Evolutionary conservation across 2,329 filamentous ascomycete species (phyloP), one percentile per base, ranked within the genome.

Genomic region (Pseudofabraea citricarpa): DNA sequence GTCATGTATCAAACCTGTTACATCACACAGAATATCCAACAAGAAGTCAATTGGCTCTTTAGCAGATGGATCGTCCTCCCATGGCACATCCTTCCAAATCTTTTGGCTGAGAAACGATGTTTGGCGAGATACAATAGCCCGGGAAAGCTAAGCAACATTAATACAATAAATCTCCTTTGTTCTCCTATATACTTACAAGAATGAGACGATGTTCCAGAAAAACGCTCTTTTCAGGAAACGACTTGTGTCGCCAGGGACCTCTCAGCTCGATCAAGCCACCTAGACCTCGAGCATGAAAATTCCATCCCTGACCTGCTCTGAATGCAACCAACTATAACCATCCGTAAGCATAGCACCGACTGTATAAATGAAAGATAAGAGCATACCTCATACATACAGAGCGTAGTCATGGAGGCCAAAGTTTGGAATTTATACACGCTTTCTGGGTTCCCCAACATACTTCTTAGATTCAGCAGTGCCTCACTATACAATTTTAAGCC

Each of bases 301-400:
- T 36, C 45, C 45, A 47, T 8, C 13, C 41, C 7, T 13, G n/a
- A 5, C 36, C 40, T 5, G 27, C 21, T 18, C 45, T 22, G 4
- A 18, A 23, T 16, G 24, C 21, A 12, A 36, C 24, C n/a, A 47
- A 12, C 45, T 47, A 23, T 9, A 16, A 12, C 20, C 13, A 32
- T 32, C 13, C 15, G 29, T 32, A 5, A n/a, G n/a, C n/a, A n/a
- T n/a, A n/a, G n/a, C n/a, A n/a, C n/a, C n/a, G n/a, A n/a, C n/a
- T n/a, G n/a, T n/a, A n/a, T n/a, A n/a, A n/a, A n/a, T 32, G 13
- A 12, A 31, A 12, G 5, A 15, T 13, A 32, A 2, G 13, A 13
- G n/a, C 18, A 4, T 47, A 44, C 45, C 40, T 47, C 41, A 29
- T 36, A 47, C 40, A 47, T 47, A 19, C 40, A 47, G 5, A 47